Evolutionary conservation across 306 rosid species (phyloP).

Genomic region (Cucurbita moschata): DNA sequence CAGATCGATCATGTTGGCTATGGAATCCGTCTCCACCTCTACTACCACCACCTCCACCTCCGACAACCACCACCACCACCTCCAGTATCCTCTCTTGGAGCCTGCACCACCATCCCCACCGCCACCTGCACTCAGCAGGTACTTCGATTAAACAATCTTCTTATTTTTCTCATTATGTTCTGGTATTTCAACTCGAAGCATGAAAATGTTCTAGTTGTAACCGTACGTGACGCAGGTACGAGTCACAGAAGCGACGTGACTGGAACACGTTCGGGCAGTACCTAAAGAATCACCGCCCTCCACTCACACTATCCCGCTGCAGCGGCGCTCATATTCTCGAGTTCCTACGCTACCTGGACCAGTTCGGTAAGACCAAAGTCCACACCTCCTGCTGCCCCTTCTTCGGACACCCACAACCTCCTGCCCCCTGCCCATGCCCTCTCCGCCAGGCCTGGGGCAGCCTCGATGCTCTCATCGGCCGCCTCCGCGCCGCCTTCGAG

Average conservation of each 20-base stretch:
- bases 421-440: slow-evolving; percentile 81
- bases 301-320: slow-evolving; percentile 53
- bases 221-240: slow-evolving; percentile 6
- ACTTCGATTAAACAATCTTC: neutral
- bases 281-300: slow-evolving; percentile 73
- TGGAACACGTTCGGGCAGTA: slow-evolving; percentile 93
- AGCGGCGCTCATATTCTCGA: slow-evolving; percentile 69
- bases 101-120: neutral
- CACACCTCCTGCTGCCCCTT: slow-evolving; percentile 54
- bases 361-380: slow-evolving; percentile 67
- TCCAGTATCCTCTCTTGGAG: neutral
- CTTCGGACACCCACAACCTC: slow-evolving; percentile 62
- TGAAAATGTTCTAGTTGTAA: no score
- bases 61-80: neutral
- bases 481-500: slow-evolving; percentile 83
- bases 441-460: slow-evolving; percentile 23
- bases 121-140: slow-evolving; percentile 29
- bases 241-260: slow-evolving; percentile 76
- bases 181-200: no score
- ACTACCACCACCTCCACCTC: neutral
- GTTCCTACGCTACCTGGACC: slow-evolving; percentile 41
- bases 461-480: slow-evolving; percentile 78
- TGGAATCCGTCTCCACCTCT: slow-evolving; percentile 5
- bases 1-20: slow-evolving; percentile 16
- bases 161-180: no score